Evolutionary conservation across 2,329 filamentous ascomycete species (phyloP), one percentile per base, ranked within the genome.

Genomic region (Didymella pomorum): DNA sequence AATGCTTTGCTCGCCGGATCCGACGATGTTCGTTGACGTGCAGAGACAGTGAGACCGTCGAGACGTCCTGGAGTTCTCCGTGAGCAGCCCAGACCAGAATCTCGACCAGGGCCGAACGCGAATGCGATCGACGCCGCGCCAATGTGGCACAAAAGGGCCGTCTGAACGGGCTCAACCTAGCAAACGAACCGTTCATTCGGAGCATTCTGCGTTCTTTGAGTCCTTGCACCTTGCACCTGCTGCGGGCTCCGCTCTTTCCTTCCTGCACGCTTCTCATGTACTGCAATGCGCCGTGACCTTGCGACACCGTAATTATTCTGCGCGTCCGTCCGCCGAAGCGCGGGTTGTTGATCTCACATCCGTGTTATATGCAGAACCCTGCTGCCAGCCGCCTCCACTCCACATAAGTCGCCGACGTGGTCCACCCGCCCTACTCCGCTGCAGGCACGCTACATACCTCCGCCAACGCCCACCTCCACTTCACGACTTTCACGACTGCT

Each of bases 321-420:
- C 71, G 64, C 61, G 57, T 58, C 64, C 64, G 62, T 52, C 61
- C 61, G 60, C 47, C 63, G 48, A 55, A 64, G 63, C 52, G 62
- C 65, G 64, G 62, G 59, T 63, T 67, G 69, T 70, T 71, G 70
- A 71, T 71, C 71, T 50, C 50, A 61, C 62, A 58, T 67, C 66
- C 64, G 58, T 61, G 61, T 60, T 51, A 58, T 51, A 52, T 55
- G 45, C 56, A 62, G 62, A 12, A 58, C 58, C 71, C 64, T 71
- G 69, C 66, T 56, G 58, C 63, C 66, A 60, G 53, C 71, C 57
- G 52, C 42, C 66, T 52, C 60, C 43, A 62, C 64, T 68, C 63
- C 55, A 68, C 68, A 69, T 70, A 69, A 69, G 63, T 60, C 46
- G 57, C 52, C 57, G 51, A 52, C 52, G 23, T 49, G 23, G 26